phyloP scores from a whole-genome alignment of 257 asterid species.

The Nicotiana tomentosiformis region DNA sequence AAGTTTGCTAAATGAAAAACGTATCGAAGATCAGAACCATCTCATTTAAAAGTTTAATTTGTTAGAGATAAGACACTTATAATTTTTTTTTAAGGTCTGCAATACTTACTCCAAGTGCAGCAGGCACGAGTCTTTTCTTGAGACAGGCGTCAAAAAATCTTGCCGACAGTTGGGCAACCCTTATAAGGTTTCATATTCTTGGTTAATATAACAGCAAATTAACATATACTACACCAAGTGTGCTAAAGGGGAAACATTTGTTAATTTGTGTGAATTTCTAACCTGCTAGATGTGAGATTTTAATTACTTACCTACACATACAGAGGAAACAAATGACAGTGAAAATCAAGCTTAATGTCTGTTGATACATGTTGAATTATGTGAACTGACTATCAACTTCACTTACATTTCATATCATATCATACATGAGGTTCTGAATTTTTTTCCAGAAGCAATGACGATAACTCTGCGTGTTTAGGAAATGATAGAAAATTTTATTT shows the following conservation, averaged over 20 bases:
- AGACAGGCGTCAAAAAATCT: too few species aligned
- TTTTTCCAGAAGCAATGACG: background rate
- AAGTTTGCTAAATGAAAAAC: too few species aligned
- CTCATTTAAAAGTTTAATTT: too few species aligned
- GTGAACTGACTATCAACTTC: background rate
- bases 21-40: too few species aligned
- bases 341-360: background rate
- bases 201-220: background rate
- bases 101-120: too few species aligned
- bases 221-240: background rate
- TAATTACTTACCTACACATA: too few species aligned
- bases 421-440: background rate
- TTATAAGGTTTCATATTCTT: background rate
- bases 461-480: background rate
- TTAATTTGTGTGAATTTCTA: too few species aligned
- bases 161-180: background rate
- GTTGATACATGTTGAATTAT: background rate
- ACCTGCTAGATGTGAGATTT: too few species aligned
- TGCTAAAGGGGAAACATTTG: background rate
- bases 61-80: too few species aligned
- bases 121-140: too few species aligned
- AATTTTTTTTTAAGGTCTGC: too few species aligned
- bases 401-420: background rate
- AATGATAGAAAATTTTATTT: background rate
- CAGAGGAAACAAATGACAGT: too few species aligned